These are phyloP conservation scores for Beauveria caledonica DNA, from an alignment of 2,329 filamentous ascomycete species.

Conservation along the genomic window DNA sequence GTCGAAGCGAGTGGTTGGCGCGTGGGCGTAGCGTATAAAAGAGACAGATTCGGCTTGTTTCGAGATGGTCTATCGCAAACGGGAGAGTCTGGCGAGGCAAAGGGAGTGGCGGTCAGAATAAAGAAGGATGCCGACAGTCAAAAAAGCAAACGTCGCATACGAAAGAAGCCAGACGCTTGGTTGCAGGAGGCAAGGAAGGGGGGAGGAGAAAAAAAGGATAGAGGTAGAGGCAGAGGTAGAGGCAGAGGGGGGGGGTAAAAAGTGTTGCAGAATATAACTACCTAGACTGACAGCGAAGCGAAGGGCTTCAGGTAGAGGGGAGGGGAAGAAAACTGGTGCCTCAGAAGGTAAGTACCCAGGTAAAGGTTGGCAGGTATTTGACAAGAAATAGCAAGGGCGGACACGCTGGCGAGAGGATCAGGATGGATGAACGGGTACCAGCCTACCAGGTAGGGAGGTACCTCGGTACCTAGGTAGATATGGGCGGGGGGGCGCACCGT, in stretches of 20 bases:
- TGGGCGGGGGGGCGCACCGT: background rate
- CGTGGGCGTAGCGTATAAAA: slow-evolving; percentile 5
- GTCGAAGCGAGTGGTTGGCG: background rate
- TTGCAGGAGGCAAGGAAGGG: slow-evolving; percentile 1
- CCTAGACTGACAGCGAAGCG: background rate
- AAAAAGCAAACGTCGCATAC: slow-evolving; percentile 1
- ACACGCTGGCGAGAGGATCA: background rate
- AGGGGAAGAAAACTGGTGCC: background rate
- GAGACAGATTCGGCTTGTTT: background rate
- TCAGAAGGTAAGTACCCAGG: no score
- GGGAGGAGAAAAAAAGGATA: background rate
- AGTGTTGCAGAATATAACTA: slow-evolving; percentile 1
- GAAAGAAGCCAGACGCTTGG: slow-evolving; percentile 5
- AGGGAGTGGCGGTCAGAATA: background rate
- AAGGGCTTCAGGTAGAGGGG: background rate
- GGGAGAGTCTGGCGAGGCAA: background rate
- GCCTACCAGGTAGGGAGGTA: no score
- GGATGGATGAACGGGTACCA: background rate
- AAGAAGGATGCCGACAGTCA: background rate
- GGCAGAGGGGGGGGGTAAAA: background rate
- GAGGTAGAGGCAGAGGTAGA: background rate
- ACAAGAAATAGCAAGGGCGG: background rate
- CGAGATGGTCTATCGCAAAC: slow-evolving; percentile 1
- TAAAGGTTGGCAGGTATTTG: background rate
- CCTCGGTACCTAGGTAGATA: background rate